Conservation (phyloP, 2,329 filamentous ascomycete genomes). For the Microcyclospora pomicola region DNA sequence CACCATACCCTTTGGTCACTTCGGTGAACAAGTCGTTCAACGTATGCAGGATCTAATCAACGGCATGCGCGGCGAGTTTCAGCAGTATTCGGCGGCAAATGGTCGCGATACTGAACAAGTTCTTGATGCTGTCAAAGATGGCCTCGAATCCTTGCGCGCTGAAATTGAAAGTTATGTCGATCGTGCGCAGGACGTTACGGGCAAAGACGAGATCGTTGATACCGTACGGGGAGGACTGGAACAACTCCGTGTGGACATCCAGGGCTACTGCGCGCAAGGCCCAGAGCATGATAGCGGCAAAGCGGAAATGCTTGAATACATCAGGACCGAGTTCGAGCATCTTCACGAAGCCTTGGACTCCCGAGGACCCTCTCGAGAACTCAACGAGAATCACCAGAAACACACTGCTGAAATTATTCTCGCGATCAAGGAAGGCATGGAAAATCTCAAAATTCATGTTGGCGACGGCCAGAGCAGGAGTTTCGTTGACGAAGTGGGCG, state of each 20-base stretch:
- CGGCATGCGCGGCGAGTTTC: constrained; percentile 51
- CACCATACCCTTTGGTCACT: constrained; percentile 36
- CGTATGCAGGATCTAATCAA: constrained; percentile 46
- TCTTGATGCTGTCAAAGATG: constrained; percentile 75
- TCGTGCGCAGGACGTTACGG: constrained; percentile 51
- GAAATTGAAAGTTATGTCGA: constrained; percentile 77
- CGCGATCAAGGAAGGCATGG: constrained; percentile 20
- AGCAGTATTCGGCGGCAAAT: constrained; percentile 65
- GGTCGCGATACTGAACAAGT: constrained; percentile 78
- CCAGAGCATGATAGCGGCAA: constrained; percentile 29
- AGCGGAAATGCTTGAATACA: constrained; percentile 35
- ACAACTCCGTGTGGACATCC: constrained; percentile 46
- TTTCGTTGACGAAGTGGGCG: constrained; percentile 17
- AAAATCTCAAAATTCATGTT: constrained; percentile 17
- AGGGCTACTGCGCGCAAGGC: constrained; percentile 35
- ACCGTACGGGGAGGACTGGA: constrained; percentile 52
- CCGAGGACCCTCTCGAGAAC: constrained; percentile 19
- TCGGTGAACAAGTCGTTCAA: constrained; percentile 46
- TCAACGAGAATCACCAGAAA: constrained; percentile 8
- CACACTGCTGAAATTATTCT: constrained; percentile 19
- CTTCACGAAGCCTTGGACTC: constrained; percentile 43
- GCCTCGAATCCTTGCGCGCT: constrained; percentile 62
- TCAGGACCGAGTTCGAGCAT: constrained; percentile 45
- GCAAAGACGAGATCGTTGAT: constrained; percentile 67
- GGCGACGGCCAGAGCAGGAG: constrained; percentile 4